These are phyloP conservation scores for Poteriospumella lacustris DNA, from an alignment of 108 stramenopile species.

Conservation along the genomic window DNA sequence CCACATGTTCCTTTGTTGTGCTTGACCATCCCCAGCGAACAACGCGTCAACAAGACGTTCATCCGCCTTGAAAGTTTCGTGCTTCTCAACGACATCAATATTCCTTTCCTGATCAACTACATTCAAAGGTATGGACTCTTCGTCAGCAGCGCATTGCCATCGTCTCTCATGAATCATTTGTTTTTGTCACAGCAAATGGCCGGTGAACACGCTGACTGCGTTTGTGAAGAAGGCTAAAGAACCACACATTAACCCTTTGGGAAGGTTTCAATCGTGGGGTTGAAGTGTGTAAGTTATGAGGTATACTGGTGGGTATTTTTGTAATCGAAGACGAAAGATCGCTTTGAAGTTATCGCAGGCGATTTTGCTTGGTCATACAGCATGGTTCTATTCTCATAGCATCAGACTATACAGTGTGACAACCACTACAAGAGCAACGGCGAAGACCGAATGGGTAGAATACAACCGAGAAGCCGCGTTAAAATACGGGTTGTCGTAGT, in stretches of 20 bases:
- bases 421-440: too few relatives aligned
- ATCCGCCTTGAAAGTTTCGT: background rate
- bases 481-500: background rate
- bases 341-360: too few relatives aligned
- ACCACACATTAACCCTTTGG: too few relatives aligned
- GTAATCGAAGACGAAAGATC: too few relatives aligned
- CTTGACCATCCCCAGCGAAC: background rate
- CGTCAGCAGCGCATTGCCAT: background rate
- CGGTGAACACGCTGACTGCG: background rate
- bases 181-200: background rate
- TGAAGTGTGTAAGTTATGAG: too few relatives aligned
- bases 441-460: too few relatives aligned
- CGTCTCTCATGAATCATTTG: background rate
- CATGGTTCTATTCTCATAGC: too few relatives aligned
- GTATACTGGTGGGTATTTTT: too few relatives aligned
- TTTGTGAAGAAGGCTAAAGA: background rate
- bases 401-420: too few relatives aligned
- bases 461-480: too few relatives aligned
- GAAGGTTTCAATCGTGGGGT: too few relatives aligned
- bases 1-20: background rate
- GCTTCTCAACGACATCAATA: background rate
- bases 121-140: background rate
- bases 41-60: background rate
- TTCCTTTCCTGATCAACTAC: background rate
- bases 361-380: too few relatives aligned